A percentile compares a stretch with the other conserved stretches of the same genome.
phyloP scores from a whole-genome alignment of 768 basidiomycete genomes.

The Agaricus blazei region DNA sequence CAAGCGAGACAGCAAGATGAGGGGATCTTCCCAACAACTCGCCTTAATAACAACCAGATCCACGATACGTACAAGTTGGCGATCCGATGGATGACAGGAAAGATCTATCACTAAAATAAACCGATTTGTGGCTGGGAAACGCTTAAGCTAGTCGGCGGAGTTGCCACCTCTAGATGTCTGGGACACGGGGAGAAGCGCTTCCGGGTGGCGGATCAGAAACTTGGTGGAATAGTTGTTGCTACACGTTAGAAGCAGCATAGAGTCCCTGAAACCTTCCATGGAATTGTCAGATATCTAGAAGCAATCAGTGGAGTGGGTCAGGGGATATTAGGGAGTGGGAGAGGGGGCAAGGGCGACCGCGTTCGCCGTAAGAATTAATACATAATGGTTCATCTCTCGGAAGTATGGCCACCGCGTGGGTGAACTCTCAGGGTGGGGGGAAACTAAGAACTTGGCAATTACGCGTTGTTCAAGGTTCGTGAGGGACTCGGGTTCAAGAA shows the following conservation, averaged over 20 bases:
- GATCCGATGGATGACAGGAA: neutral
- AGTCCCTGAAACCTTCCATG: neutral
- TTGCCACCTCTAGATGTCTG: constrained; percentile 6
- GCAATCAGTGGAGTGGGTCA: neutral
- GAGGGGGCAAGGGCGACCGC: neutral
- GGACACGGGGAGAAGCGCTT: constrained; percentile 8
- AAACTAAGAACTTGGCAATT: neutral
- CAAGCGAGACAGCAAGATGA: neutral
- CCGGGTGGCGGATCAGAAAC: constrained; percentile 10
- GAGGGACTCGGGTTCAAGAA: no score
- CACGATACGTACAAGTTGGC: neutral
- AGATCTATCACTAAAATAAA: neutral
- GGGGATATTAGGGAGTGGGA: neutral
- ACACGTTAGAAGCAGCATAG: neutral
- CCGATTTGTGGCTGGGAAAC: neutral
- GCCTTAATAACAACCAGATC: neutral
- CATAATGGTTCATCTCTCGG: neutral
- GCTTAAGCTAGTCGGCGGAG: neutral
- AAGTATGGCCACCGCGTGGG: neutral
- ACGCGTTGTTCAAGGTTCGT: neutral
- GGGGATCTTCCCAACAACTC: neutral
- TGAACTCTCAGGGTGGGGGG: neutral
- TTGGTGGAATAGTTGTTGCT: neutral
- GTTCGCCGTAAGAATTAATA: neutral
- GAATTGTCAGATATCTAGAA: neutral